Evolutionary conservation across 2,329 filamentous ascomycete species (phyloP).

Genomic region (Claviceps africana): DNA sequence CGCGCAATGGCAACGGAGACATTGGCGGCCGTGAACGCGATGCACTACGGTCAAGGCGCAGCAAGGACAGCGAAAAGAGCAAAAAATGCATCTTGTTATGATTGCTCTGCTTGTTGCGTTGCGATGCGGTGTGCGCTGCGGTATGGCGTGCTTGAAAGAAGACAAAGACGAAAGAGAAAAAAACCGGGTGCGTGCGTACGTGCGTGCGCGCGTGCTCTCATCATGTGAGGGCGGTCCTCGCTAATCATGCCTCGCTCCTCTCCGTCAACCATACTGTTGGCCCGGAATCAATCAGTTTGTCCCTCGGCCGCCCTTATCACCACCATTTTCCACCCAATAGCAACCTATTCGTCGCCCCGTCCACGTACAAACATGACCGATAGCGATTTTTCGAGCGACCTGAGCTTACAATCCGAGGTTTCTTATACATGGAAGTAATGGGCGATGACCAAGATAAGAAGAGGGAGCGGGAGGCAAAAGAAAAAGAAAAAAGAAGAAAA

Average conservation of each 20-base stretch:
- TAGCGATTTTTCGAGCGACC: too few relatives aligned
- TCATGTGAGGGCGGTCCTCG: neutral
- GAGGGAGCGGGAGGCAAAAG: neutral
- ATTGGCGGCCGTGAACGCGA: constrained; percentile 19
- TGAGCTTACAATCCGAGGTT: too few relatives aligned
- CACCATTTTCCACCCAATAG: neutral
- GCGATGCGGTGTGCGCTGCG: neutral
- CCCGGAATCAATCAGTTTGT: too few relatives aligned
- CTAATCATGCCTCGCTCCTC: too few relatives aligned
- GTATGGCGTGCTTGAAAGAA: too few relatives aligned
- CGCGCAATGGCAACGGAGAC: constrained; percentile 24
- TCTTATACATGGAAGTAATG: neutral
- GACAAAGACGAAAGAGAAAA: too few relatives aligned
- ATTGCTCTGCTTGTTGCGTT: constrained; percentile 8
- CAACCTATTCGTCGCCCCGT: neutral
- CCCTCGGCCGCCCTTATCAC: neutral
- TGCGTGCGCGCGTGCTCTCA: neutral
- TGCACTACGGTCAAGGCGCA: constrained; percentile 17
- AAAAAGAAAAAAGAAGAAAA: neutral
- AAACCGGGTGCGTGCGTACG: neutral
- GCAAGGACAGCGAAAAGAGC: constrained; percentile 22
- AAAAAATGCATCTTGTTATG: constrained; percentile 28
- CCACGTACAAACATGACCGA: neutral
- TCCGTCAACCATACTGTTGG: neutral
- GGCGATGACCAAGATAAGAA: neutral